Evolutionary conservation across 2,329 filamentous ascomycete genomes (phyloP).

Genomic region (Helotiales sp.): DNA sequence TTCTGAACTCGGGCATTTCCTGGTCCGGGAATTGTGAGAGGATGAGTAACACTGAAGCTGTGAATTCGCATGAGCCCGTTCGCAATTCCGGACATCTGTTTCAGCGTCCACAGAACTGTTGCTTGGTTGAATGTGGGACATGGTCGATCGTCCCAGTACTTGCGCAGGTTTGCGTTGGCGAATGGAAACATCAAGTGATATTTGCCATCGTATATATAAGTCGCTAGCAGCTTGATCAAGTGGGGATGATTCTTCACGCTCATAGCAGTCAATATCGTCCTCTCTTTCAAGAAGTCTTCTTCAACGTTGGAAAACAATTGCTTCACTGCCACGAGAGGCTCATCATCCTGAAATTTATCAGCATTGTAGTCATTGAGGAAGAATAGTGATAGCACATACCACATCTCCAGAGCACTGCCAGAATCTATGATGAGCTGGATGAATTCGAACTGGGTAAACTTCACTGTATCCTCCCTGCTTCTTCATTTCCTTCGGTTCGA

Average conservation of each 20-base stretch:
- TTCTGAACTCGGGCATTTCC: slow-evolving; percentile 5
- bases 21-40: slow-evolving; percentile 1
- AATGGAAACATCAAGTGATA: slow-evolving; percentile 36
- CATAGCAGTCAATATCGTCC: slow-evolving; percentile 13
- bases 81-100: slow-evolving; percentile 34
- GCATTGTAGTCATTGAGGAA: neutral
- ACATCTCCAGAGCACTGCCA: neutral
- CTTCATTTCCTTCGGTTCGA: neutral
- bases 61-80: slow-evolving; percentile 30
- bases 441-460: slow-evolving; percentile 22
- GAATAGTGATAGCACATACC: neutral
- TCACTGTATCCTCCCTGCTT: slow-evolving; percentile 26
- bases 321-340: slow-evolving; percentile 25
- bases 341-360: slow-evolving; percentile 11
- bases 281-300: slow-evolving; percentile 21
- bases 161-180: slow-evolving; percentile 28
- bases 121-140: slow-evolving; percentile 13
- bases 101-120: slow-evolving; percentile 30
- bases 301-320: slow-evolving; percentile 13
- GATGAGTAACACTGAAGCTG: slow-evolving; percentile 19
- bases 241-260: slow-evolving; percentile 21
- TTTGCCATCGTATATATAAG: slow-evolving; percentile 22
- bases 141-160: slow-evolving; percentile 28
- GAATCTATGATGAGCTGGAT: slow-evolving; percentile 27
- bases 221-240: slow-evolving; percentile 33